Percentiles rank a stretch among this genome's conserved stretches.
phyloP scores from a whole-genome alignment of 345 rosid species.

The Aquilaria sinensis region DNA sequence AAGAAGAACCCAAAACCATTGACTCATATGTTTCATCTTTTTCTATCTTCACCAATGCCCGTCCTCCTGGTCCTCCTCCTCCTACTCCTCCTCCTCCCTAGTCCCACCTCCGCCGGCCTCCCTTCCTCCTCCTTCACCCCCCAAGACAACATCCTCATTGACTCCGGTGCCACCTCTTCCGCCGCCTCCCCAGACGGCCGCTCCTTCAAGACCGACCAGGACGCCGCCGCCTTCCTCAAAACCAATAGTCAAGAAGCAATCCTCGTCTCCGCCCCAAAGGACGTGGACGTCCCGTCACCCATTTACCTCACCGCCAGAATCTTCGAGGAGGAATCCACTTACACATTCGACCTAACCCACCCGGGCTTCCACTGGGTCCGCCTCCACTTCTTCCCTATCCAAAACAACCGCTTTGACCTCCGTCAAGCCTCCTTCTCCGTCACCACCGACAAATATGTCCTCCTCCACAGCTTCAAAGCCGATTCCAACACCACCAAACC shows the following conservation, averaged over 20 bases:
- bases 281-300: constrained; percentile 50
- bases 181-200: constrained; percentile 52
- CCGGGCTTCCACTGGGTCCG: constrained; percentile 16
- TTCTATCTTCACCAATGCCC: constrained; percentile 28
- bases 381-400: background rate
- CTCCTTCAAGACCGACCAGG: constrained; percentile 54
- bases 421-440: background rate
- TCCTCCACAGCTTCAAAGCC: background rate
- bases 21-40: too few relatives aligned
- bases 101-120: background rate
- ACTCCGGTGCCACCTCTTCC: constrained; percentile 45
- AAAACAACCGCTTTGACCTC: background rate
- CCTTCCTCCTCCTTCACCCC: constrained; percentile 29
- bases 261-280: constrained; percentile 36
- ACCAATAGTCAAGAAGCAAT: constrained; percentile 31
- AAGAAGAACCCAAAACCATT: constrained; percentile 8
- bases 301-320: constrained; percentile 52
- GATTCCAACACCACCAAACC: constrained; percentile 24
- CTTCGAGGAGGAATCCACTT: constrained; percentile 48
- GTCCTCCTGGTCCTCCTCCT: constrained; percentile 38
- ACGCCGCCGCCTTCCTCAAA: constrained; percentile 27
- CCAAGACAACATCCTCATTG: constrained; percentile 49
- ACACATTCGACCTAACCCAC: constrained; percentile 33
- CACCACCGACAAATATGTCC: background rate
- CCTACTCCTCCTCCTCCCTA: too few relatives aligned